Base-by-base conservation (phyloP, 257 asterid species). In the Voacanga thouarsii region DNA sequence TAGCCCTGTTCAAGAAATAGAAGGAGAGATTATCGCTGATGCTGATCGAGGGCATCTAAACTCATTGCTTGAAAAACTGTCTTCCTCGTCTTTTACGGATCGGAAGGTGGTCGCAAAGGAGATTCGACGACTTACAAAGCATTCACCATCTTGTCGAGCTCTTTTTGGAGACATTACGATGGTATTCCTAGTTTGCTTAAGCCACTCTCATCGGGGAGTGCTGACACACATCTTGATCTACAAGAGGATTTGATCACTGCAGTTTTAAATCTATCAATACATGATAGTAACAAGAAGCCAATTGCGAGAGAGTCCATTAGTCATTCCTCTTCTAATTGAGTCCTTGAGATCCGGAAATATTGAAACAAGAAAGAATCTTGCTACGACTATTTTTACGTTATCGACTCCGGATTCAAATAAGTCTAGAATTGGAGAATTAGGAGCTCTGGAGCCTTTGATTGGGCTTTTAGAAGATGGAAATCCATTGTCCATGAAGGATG, bases 361-460 rank as follows among this genome's bases (percentile, higher is more conserved):
- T 1, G 83, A 82, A 33, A 86, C 85, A 18, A 87, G 88, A 77
- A 60, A 85, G 44, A 74, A 76, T 12, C 89, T 90, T 39, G 89
- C 89, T 47, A 90, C 89, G 0, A 83, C 86, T n/a, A 71, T 91
- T 10, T 84, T 81, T 71, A 41, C 74, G 4, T 44, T 91, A 57
- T 84, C 96, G 6, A 47, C 77, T 6, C 53, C 80, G 2, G 94
- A 86, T 51, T 77, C 89, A 60, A 88, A 89, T 15, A 88, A 80
- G 71, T 1, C 6, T 39, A 9, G 68, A 15, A 81, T 89, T 4
- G 89, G 85, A 18, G 33, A 79, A 41, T 71, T 74, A 3, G 91
- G 87, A 14, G 89, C 85, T 60, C 45, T 89, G 33, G 77, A 77
- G 82, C 82, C 80, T 37, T 79, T 91, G 77, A 55, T 89, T 21